Base-by-base conservation (phyloP, 169 alveolate genomes). In the Fabrea salina region DNA sequence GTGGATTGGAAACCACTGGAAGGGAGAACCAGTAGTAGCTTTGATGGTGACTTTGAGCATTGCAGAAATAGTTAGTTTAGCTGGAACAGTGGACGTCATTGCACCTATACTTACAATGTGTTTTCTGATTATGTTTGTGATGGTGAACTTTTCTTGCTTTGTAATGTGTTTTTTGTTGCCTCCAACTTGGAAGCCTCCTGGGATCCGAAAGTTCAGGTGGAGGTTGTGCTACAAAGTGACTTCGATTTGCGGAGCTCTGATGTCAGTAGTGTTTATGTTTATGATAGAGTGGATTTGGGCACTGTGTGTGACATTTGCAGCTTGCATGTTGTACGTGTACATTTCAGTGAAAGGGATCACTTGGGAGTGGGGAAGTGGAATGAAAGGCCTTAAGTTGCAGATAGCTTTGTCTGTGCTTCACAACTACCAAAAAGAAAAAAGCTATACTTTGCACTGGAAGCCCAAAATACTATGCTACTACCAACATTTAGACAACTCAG, bases 301-400 rank as follows among this genome's bases (percentile, higher is more conserved):
- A 25, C 22, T 72, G 43, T 41, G 53, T 56, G 41, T 47, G 7
- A n/a, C 30, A 40, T 25, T 72, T 3, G 79, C 72, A 22, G 58
- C 70, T 1, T 56, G 35, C 3, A 30, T 25, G 6, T 22, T 72
- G 11, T 72, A 72, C 8, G 72, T 50, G 25, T 72, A 47, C 77
- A 51, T 72, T 30, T 56, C 47, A 22, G 43, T 32, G 40, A 43
- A 37, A 27, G 81, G 72, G 3, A 67, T 50, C 16, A 41, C n/a
- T 25, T 43, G 43, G 41, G 82, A 74, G 51, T 82, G 81, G 81
- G 87, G 87, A 39, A 82, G 87, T 35, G 87, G 82, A 44, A 32
- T 82, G 64, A 80, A 67, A 27, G 87, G 87, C 43, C 49, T 82
- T 22, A 75, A 77, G 3, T 82, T 44, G 53, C 81, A 82, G 27